These are phyloP conservation scores for Eutrema yunnanense DNA, from an alignment of 345 rosid species.

Conservation along the genomic window DNA sequence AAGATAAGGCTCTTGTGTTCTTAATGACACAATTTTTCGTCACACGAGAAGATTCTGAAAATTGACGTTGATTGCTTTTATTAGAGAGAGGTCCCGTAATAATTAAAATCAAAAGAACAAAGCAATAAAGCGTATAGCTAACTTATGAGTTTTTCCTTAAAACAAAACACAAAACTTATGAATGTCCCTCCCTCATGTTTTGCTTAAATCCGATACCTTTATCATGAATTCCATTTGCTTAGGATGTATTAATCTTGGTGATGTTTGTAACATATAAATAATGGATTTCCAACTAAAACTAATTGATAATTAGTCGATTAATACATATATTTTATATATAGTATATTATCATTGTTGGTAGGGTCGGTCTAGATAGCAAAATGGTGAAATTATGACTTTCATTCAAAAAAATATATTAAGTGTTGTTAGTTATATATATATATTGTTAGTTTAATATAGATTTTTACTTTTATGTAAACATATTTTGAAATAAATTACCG, in stretches of 20 bases:
- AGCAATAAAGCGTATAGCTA: background rate
- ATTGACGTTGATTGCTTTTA: constrained; percentile 12
- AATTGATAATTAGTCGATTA: too few species aligned
- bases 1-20: constrained; percentile 25
- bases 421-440: too few species aligned
- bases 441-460: too few species aligned
- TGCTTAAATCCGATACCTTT: background rate
- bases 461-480: background rate
- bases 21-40: constrained; percentile 4
- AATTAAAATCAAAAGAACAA: background rate
- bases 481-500: background rate
- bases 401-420: too few species aligned
- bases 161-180: background rate
- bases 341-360: too few species aligned
- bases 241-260: background rate
- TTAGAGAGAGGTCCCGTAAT: background rate
- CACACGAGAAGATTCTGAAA: constrained; percentile 25
- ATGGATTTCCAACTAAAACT: too few species aligned
- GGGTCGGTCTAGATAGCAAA: background rate
- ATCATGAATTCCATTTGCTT: background rate
- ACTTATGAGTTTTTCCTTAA: background rate
- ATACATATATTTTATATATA: background rate
- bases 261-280: background rate
- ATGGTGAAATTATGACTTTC: background rate
- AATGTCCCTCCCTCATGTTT: constrained; percentile 3